Evolutionary conservation across 2,329 filamentous ascomycete species (phyloP), one percentile per base, ranked within the genome.

Genomic region (Ceratocystis alfenasii): DNA sequence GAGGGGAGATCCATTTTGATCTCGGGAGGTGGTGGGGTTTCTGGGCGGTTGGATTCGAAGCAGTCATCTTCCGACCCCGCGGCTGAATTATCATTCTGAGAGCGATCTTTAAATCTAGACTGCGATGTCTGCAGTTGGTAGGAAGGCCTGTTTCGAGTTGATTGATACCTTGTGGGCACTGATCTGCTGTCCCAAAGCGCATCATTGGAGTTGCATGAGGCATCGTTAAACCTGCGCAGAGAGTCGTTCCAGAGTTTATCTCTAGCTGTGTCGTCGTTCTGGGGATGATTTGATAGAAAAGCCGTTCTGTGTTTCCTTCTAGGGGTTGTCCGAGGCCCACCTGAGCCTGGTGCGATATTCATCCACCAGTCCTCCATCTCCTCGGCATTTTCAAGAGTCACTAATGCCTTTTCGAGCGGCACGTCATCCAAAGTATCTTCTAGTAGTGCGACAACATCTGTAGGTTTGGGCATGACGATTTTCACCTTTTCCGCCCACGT

Each of bases 341-440:
- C 65, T 28, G 61, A 33, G 5, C 55, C 62, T 22, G 53, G 48
- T 6, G 33, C 30, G 17, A 67, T 65, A 5, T 65, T 67, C 25
- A 62, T 17, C 66, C 66, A 67, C 66, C 66, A 67, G 25, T 41
- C 48, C 20, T 64, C 62, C 20, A 62, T 46, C 8, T 62, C 62
- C 20, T 45, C 22, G 12, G 46, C 25, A 2, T 61, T 61, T n/a
- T 33, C 48, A 22, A 65, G 7, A 17, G 30, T 22, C 15, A 55
- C 30, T 7, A 60, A 30, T 4, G 63, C 12, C 22, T 45, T 50
- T 7, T 36, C 8, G 10, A 65, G 36, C 5, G 64, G 63, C n/a
- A 57, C 60, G 10, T 67, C 41, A 6, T 63, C 48, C 36, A 67
- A 4, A 1, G 66, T 65, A 15, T 50, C 57, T 30, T 65, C 66